Conservation (phyloP, 306 rosid species). For the Corylus americana region DNA sequence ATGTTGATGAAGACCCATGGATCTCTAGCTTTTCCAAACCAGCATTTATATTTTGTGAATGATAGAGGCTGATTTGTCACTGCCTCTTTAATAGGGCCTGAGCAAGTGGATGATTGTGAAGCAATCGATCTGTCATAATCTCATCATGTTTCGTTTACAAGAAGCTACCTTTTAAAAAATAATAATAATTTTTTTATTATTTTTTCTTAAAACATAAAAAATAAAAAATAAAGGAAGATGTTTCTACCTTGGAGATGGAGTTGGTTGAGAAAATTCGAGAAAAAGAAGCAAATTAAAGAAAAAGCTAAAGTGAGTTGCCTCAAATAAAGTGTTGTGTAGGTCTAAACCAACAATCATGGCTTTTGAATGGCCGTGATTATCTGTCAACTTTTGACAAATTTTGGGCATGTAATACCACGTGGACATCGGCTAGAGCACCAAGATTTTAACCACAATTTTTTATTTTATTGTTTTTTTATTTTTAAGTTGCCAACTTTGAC, state of each 20-base stretch:
- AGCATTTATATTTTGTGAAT: too few relatives aligned
- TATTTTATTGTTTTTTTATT: too few relatives aligned
- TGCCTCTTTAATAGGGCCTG: too few relatives aligned
- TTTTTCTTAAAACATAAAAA: too few relatives aligned
- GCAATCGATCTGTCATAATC: background rate
- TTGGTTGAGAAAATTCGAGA: slow-evolving; percentile 15
- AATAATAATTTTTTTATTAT: background rate
- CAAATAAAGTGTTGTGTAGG: slow-evolving; percentile 37
- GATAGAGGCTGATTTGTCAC: too few relatives aligned
- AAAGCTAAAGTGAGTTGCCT: slow-evolving; percentile 35
- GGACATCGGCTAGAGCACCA: background rate
- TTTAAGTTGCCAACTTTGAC: too few relatives aligned
- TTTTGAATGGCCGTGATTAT: slow-evolving; percentile 40
- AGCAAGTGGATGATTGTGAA: background rate
- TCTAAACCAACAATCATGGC: slow-evolving; percentile 39
- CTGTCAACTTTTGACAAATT: slow-evolving; percentile 38
- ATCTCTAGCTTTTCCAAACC: too few relatives aligned
- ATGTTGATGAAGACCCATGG: too few relatives aligned
- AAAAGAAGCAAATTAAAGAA: slow-evolving; percentile 17
- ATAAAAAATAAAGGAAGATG: background rate
- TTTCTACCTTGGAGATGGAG: background rate
- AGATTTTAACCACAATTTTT: too few relatives aligned
- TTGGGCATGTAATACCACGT: slow-evolving; percentile 1
- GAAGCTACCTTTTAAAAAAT: background rate
- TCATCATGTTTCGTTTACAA: background rate